Evolutionary conservation across 1,284 basidiomycete genomes (phyloP).

Genomic region (Rhodotorula glutinis): DNA sequence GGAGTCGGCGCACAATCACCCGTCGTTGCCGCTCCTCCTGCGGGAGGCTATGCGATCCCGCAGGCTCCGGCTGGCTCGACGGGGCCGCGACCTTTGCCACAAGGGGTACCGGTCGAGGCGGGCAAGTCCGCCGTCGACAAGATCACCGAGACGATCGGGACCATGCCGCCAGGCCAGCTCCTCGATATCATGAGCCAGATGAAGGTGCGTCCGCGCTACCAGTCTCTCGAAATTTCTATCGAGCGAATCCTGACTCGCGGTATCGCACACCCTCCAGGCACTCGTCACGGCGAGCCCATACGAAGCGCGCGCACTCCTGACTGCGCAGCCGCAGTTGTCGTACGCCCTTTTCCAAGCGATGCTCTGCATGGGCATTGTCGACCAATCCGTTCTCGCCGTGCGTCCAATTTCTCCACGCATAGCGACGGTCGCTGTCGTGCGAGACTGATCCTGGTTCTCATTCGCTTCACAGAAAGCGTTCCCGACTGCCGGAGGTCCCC

Average conservation of each 20-base stretch:
- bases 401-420: conserved; percentile 35
- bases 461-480: conserved; percentile 60
- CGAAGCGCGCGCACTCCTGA: conserved; percentile 75
- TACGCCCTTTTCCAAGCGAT: conserved; percentile 97
- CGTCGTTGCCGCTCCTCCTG: not conserved
- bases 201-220: conserved; percentile 63
- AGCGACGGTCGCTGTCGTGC: no score
- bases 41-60: conserved; percentile 16
- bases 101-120: conserved; percentile 70
- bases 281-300: conserved; percentile 89
- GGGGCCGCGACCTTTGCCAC: conserved; percentile 56
- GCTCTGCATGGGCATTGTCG: conserved; percentile 90
- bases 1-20: not conserved
- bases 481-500: conserved; percentile 41
- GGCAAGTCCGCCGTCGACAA: conserved; percentile 76
- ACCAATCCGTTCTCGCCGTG: conserved; percentile 73
- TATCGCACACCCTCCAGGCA: no score
- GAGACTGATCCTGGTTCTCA: no score
- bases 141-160: conserved; percentile 83
- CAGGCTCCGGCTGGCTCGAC: conserved; percentile 12
- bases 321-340: conserved; percentile 83
- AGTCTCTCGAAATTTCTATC: no score
- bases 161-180: conserved; percentile 76
- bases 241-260: no score
- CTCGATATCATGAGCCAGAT: conserved; percentile 96